phyloP scores from a whole-genome alignment of 129 eudicot species.

The Tagetes erecta region DNA sequence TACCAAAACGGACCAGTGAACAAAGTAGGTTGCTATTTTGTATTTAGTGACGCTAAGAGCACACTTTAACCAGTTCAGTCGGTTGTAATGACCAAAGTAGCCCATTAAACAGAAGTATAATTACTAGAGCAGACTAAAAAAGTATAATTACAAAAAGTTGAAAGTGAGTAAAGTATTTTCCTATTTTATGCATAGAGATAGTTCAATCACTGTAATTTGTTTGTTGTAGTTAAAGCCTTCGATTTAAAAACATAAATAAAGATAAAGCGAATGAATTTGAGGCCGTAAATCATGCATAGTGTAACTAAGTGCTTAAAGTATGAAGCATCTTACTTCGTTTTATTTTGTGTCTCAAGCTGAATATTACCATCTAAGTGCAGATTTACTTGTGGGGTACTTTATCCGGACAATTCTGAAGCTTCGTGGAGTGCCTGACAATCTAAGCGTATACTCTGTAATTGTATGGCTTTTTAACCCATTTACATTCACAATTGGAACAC shows the following conservation, averaged over 20 bases:
- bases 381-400: constrained; percentile 81
- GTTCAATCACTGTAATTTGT: neutral
- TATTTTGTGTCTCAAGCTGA: neutral
- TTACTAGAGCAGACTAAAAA: no score
- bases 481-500: constrained; percentile 98
- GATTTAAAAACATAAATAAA: neutral
- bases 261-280: neutral
- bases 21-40: no score
- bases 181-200: neutral
- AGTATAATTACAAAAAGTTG: no score
- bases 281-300: neutral
- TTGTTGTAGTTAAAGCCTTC: neutral
- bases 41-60: no score
- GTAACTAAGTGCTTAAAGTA: neutral
- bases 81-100: no score
- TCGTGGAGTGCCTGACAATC: constrained; percentile 81
- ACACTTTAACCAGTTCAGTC: no score
- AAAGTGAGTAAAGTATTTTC: no score
- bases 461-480: constrained; percentile 98
- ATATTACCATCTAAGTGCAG: constrained; percentile 44
- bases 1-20: no score
- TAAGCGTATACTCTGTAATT: constrained; percentile 56
- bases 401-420: constrained; percentile 81
- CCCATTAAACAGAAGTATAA: no score
- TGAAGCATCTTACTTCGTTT: neutral